Base-by-base conservation (phyloP, 2,329 filamentous ascomycete species). In the Aspergillus udagawae region DNA sequence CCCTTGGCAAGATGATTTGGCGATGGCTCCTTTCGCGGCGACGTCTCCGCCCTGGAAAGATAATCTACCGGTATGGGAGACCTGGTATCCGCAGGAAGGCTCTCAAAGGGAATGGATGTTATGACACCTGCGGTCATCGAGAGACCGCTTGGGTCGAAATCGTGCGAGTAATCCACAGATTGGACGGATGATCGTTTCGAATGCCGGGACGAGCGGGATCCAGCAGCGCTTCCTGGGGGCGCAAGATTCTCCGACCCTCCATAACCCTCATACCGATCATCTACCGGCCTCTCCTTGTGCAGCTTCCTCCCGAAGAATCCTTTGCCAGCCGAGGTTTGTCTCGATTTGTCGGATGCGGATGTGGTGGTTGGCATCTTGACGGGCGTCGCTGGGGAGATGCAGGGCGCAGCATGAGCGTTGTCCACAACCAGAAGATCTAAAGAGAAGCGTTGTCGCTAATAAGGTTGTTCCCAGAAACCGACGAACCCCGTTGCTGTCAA, bases 21-120 rank as follows among this genome's bases (percentile, higher is more conserved):
- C 58, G 90, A 81, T 57, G 89, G 89, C 55, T 94, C 89, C 70
- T 86, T 86, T 64, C 86, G 83, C 55, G 80, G 75, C 27, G 74
- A 69, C 23, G 84, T 80, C 60, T 90, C 87, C 56, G 82, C 76
- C 69, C 85, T 84, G 51, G 88, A 86, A 47, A 91, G 79, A 70
- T 89, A 90, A 49, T 95, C 89, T 68, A 90, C 81, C 42, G 88
- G 77, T 57, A 91, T 83, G 4, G 91, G 88, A 25, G 86, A 88
- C 69, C 85, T 86, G 51, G 82, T 83, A 71, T 90, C 88, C 54
- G 83, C 72, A 52, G 82, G 72, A 29, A 88, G 80, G 67, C 80
- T 86, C 65, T 96, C 90, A 78, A 95, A 96, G 32, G 92, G 91
- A 63, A 97, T 92, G 28, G 90, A 88, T 35, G 91, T 91, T 69